phyloP scores from a whole-genome alignment of 306 rosid species.

The Boehmeria nivea region DNA sequence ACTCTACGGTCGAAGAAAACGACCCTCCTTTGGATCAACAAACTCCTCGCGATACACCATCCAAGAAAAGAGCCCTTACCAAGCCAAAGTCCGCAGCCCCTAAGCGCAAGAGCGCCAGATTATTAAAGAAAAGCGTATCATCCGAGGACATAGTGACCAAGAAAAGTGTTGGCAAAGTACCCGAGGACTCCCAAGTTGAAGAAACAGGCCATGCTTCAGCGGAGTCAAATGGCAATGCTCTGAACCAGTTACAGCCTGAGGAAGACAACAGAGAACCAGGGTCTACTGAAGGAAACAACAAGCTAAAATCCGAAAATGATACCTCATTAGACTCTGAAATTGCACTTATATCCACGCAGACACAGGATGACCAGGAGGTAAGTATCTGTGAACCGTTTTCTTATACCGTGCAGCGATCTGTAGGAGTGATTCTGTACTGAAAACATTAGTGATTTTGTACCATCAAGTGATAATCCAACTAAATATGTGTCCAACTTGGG shows the following conservation, averaged over 20 bases:
- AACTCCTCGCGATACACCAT: background rate
- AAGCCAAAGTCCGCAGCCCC: background rate
- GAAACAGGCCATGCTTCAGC: background rate
- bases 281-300: background rate
- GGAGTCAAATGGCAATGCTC: background rate
- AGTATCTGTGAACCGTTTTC: no score
- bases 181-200: background rate
- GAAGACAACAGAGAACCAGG: background rate
- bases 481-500: no score
- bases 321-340: background rate
- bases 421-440: no score
- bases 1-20: background rate
- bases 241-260: background rate
- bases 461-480: no score
- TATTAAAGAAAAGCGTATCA: background rate
- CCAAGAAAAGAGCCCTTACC: background rate
- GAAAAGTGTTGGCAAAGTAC: background rate
- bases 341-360: background rate
- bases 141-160: background rate
- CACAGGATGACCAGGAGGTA: background rate
- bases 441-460: no score
- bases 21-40: background rate
- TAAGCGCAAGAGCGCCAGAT: slow-evolving; percentile 3
- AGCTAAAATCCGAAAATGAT: background rate
- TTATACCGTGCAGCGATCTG: no score